Evolutionary conservation across 2,329 filamentous ascomycete species (phyloP), one percentile per base, ranked within the genome.

Genomic region (Graphium sp.): DNA sequence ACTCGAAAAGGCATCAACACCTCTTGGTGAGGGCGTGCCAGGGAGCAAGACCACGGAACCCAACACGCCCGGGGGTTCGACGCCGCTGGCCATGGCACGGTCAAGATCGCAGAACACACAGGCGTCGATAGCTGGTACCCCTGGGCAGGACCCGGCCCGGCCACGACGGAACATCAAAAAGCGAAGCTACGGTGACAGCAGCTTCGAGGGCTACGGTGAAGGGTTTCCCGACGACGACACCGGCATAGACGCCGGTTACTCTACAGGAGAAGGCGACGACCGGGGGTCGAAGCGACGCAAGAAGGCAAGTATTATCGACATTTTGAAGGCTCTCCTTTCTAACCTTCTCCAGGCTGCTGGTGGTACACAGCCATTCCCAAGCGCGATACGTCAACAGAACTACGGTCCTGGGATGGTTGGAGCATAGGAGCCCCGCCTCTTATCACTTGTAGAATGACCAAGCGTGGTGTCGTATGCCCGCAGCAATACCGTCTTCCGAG

Each of bases 171-270:
- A 61, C 31, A 62, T 68, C 35, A 81, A 78, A 56, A 84, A 84
- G 59, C 66, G 80, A 26, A 68, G 73, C 36, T 85, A 84, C 44
- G 72, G 74, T 22, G 79, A 85, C 37, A 66, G 62, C 40, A 80
- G 74, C 41, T 85, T 68, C 43, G 72, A 78, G 41, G 78, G 79
- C 23, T 84, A 84, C 41, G 66, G 69, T 24, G 76, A 83, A 39
- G 73, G 74, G 19, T 82, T 62, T 39, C 63, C 63, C 7, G 77
- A 83, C 36, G 75, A 81, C 37, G 76, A 77, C 35, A 48, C 46
- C 7, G 68, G 61, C 24, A n/a, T n/a, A n/a, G 72, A 66, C 9
- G 57, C 55, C 11, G 70, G 67, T n/a, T 75, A 82, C 42, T 80
- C 74, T 14, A 80, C 76, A 14, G 75, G 72, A 33, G 77, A 79